Evolutionary conservation across 139 green algal genomes (phyloP).

Genomic region (Micractinium sp.): DNA sequence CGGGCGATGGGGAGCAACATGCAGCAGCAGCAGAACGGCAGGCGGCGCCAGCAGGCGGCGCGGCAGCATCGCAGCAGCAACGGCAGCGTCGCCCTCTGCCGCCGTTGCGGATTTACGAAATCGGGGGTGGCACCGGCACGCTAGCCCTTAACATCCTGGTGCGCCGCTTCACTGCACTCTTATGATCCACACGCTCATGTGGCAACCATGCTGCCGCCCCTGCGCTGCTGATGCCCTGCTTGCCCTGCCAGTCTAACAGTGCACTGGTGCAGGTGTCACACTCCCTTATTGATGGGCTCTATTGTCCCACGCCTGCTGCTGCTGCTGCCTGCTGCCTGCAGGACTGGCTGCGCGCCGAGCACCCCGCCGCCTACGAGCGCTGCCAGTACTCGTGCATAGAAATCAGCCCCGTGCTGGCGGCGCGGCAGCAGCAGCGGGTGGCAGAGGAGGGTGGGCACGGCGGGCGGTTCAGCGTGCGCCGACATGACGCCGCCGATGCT

Average conservation of each 20-base stretch:
- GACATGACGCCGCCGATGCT: constrained; percentile 40
- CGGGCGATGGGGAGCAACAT: not conserved
- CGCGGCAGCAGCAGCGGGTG: constrained; percentile 60
- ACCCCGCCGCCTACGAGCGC: constrained; percentile 59
- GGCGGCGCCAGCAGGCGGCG: no score
- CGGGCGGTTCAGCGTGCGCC: constrained; percentile 39
- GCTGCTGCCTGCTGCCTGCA: constrained; percentile 18
- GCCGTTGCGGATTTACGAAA: constrained; percentile 76
- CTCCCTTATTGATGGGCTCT: not conserved
- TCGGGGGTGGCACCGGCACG: constrained; percentile 84
- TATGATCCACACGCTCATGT: no score
- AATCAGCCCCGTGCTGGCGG: constrained; percentile 68
- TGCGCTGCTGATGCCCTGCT: no score
- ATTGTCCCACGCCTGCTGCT: not conserved
- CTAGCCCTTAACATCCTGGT: constrained; percentile 81
- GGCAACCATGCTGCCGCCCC: no score
- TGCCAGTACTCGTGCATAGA: constrained; percentile 77
- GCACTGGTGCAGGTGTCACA: not conserved
- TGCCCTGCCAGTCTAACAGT: not conserved
- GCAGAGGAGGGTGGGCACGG: constrained; percentile 47
- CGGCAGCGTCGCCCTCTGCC: not conserved
- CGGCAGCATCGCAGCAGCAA: not conserved
- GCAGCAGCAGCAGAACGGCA: not conserved
- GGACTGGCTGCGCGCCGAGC: constrained; percentile 68
- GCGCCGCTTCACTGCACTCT: not conserved